Percentiles rank a stretch among this genome's conserved stretches.
Conservation (phyloP, 805 yeast species). For the Torulaspora gathmanii region DNA sequence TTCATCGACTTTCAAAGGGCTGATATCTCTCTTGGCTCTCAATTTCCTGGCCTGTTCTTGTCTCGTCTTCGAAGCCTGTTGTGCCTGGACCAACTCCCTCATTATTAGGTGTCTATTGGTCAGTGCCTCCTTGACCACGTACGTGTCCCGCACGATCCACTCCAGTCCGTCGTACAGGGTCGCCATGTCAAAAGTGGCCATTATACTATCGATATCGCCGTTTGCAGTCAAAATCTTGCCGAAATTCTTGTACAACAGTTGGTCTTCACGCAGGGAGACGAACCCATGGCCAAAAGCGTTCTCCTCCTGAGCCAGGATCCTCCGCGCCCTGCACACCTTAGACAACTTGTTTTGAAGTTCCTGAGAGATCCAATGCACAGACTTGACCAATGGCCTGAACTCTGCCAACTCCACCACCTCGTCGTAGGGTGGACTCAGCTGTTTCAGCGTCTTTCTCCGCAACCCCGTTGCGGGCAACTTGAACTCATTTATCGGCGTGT, state of each 20-base stretch:
- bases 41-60: conserved; percentile 69
- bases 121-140: conserved; percentile 82
- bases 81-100: conserved; percentile 82
- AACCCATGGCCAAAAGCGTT: conserved; percentile 45
- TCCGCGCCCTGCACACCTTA: conserved; percentile 43
- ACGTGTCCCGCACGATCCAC: conserved; percentile 66
- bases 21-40: conserved; percentile 67
- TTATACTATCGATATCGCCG: conserved; percentile 72
- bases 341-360: conserved; percentile 54
- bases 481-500: conserved; percentile 47
- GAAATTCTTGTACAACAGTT: conserved; percentile 65
- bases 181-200: conserved; percentile 67
- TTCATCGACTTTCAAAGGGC: conserved; percentile 86
- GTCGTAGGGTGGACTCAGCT: conserved; percentile 87
- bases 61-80: conserved; percentile 61
- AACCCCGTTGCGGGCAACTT: conserved; percentile 77
- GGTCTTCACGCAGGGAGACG: conserved; percentile 27
- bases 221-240: conserved; percentile 62
- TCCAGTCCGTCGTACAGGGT: conserved; percentile 71
- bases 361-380: conserved; percentile 56
- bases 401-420: conserved; percentile 74
- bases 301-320: conserved; percentile 51
- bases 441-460: conserved; percentile 84
- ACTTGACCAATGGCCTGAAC: conserved; percentile 82
- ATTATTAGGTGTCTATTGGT: conserved; percentile 89